Percentiles rank a stretch among this genome's conserved stretches.
These are phyloP conservation scores for Lantana camara DNA, from an alignment of 257 asterid species.

Conservation along the genomic window DNA sequence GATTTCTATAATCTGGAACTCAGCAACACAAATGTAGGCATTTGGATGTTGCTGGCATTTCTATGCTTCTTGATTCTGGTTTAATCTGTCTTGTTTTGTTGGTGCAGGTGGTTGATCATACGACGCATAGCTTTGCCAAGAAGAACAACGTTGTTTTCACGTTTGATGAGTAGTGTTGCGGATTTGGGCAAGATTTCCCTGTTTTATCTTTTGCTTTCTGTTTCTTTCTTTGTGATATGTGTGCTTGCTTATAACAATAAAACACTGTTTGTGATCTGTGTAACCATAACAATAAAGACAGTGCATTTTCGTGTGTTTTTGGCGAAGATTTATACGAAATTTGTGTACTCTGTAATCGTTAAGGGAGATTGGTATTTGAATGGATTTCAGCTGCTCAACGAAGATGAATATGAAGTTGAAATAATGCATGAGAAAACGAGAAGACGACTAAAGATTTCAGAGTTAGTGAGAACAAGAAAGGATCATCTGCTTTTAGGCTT, in stretches of 20 bases:
- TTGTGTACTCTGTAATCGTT: not conserved
- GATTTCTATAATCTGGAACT: conserved; percentile 91
- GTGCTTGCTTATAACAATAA: too few relatives aligned
- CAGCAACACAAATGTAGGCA: conserved; percentile 77
- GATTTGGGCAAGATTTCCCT: not conserved
- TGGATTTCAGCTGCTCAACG: not conserved
- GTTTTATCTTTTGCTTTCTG: not conserved
- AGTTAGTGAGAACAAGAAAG: too few relatives aligned
- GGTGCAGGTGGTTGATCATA: conserved; percentile 80
- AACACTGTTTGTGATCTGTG: too few relatives aligned
- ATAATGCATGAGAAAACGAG: not conserved
- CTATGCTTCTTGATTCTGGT: not conserved
- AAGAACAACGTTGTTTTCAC: conserved; percentile 48
- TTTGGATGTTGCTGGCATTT: not conserved
- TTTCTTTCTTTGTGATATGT: too few relatives aligned
- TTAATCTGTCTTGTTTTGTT: not conserved
- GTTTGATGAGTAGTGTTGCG: conserved; percentile 53
- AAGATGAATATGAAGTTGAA: not conserved
- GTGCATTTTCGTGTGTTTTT: too few relatives aligned
- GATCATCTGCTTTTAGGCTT: not conserved
- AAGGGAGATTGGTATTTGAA: not conserved
- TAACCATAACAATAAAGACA: too few relatives aligned
- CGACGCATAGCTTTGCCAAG: conserved; percentile 55
- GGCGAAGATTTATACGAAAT: not conserved
- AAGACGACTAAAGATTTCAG: too few relatives aligned